Conservation (phyloP, 2,329 filamentous ascomycete species). For the Sporothrix inflata region DNA sequence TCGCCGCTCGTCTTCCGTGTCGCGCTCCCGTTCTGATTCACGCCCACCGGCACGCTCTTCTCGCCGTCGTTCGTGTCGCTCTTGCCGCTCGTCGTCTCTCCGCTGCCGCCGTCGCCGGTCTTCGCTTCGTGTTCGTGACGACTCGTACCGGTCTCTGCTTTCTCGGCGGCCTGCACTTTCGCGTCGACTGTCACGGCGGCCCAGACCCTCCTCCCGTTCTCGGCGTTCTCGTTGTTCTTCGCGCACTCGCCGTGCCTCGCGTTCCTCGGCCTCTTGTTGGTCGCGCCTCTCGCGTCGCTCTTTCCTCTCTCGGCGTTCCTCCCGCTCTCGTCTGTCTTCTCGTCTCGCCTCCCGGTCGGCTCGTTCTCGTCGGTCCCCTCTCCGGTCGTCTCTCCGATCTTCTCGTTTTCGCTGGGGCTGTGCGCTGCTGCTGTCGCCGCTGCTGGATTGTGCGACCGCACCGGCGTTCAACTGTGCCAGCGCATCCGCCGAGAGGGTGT, state of each 20-base stretch:
- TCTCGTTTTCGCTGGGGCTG: conserved; percentile 41
- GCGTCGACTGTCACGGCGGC: not conserved
- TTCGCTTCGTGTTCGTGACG: conserved; percentile 13
- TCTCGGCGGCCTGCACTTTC: not conserved
- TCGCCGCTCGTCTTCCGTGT: conserved; percentile 23
- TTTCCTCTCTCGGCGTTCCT: conserved; percentile 18
- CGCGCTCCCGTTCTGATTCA: conserved; percentile 26
- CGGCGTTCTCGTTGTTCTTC: conserved; percentile 25
- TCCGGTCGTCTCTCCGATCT: conserved; percentile 37
- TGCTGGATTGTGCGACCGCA: not conserved
- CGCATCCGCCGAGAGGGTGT: conserved; percentile 38
- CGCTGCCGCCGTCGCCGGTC: conserved; percentile 19
- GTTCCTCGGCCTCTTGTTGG: conserved; percentile 28
- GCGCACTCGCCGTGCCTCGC: conserved; percentile 20
- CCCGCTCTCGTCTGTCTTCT: not conserved
- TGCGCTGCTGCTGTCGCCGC: conserved; percentile 2
- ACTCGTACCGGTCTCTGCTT: conserved; percentile 18
- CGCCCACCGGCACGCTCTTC: conserved; percentile 31
- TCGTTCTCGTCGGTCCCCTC: conserved; percentile 43
- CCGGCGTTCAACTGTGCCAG: conserved; percentile 37
- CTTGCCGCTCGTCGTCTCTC: conserved; percentile 41
- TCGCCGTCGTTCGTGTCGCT: conserved; percentile 41
- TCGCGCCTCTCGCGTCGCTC: conserved; percentile 32
- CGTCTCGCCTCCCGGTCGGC: conserved; percentile 1
- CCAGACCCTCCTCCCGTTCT: conserved; percentile 17